Base-by-base conservation (phyloP, 495 filamentous ascomycete genomes). In the Neurospora africana region DNA sequence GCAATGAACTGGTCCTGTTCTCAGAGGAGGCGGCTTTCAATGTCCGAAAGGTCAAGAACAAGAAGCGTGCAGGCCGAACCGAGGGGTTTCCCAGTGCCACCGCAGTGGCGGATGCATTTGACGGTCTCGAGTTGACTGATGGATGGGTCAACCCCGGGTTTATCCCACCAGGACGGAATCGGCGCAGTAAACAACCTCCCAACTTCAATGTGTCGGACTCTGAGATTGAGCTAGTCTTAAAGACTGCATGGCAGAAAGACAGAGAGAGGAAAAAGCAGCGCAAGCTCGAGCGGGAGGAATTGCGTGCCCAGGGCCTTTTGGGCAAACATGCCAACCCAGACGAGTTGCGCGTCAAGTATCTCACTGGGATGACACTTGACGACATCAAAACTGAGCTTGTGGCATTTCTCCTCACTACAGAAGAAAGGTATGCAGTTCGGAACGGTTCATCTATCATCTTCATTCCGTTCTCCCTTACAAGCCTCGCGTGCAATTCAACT, bases 91-190 rank as follows among this genome's bases (percentile, higher is more conserved):
- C 89, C 36, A 88, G 86, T 47, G 90, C 89, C 17, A 84, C 83
- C 19, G 80, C 84, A 15, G 86, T 94, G 72, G 91, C 90, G 0
- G 90, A 94, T 76, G 88, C 89, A 3, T 94, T 95, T 75, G 88
- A 90, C 74, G 90, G 87, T 35, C 88, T 97, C 73, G 93, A 97
- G 76, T 83, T 95, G 37, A 93, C 93, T 88, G 93, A 95, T 74
- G 53, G 27, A 33, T 92, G 91, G 79, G 86, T 91, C 30, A 86
- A 89, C n/a, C 89, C 80, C 84, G 40, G 7, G 89, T 86, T 70
- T 71, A 89, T 27, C 83, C 83, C 65, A 84, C 82, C 43, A 88
- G 85, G 74, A 75, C 86, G 53, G 91, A 90, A 75, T 87, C 87
- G 87, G 15, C 75, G 74, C 13, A 84, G 83, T 70, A 86, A 79